Evolutionary conservation across 2,329 filamentous ascomycete species (phyloP), one percentile per base, ranked within the genome.

Genomic region (Alternaria hordeiaustralica): DNA sequence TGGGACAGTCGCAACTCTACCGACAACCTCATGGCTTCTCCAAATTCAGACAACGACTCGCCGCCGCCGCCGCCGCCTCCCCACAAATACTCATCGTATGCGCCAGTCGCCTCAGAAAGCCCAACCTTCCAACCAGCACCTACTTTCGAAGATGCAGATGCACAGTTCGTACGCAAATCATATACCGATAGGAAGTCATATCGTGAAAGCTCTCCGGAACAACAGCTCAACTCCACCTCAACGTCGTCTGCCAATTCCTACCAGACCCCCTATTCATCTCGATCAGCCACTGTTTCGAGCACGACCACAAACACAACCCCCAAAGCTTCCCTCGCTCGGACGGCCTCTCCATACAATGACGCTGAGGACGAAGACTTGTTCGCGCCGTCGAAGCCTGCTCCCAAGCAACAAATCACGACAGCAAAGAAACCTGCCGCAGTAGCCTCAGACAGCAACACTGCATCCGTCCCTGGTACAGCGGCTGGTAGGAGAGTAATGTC

Each of bases 1-100:
- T 86, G 83, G 83, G 82, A 82, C 57, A 87, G 84, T 69, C 83
- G 82, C 56, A 81, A 82, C 55, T 86, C 85, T 3, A 79, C 79
- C 57, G 85, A 87, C 56, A 82, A 82, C 33, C 76, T 87, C 50
- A 84, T 87, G 63, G 78, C 79, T 55, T 79, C 79, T 30, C 76
- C 74, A 43, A 70, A 78, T 43, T 77, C 80, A 49, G 74, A 80
- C 65, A 51, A 76, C 68, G 69, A 77, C 44, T 74, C 75, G 12
- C 71, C 75, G 28, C 76, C 76, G 15, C 76, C 76, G 4, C 75
- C 75, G 13, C 73, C 75, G 12, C 77, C 77, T 18, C 70, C 70
- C 9, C 78, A 80, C 70, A 78, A 76, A 60, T 75, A 73, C 61
- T 70, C 72, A 6, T 65, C 74, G 23, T 79, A 78, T 62, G 72